Evolutionary conservation across 75 land plant genomes (phyloP).

Genomic region (Picea sitchensis): DNA sequence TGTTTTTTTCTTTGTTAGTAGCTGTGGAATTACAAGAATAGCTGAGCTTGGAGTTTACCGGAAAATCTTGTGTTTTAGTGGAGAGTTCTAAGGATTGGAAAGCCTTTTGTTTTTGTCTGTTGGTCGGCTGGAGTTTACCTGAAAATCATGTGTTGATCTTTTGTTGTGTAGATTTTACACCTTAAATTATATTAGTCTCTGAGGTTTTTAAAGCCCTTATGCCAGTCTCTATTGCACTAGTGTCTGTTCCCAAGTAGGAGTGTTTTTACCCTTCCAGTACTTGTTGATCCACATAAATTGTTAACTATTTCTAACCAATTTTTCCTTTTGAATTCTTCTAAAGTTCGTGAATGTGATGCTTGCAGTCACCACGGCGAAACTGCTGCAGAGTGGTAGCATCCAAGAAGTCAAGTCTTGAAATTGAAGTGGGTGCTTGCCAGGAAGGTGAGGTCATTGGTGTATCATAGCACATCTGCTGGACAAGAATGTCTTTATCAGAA

Average conservation of each 20-base stretch:
- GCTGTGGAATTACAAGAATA: background rate
- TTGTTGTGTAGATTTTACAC: background rate
- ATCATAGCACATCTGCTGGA: slow-evolving; percentile 10
- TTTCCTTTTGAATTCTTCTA: too few species aligned
- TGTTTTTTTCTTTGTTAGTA: background rate
- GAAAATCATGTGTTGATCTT: background rate
- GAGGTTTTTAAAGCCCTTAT: too few species aligned
- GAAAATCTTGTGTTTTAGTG: too few species aligned
- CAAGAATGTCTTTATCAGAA: background rate
- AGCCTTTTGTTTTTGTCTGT: background rate
- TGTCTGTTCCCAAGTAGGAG: background rate
- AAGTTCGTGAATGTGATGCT: too few species aligned
- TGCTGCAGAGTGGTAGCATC: slow-evolving; percentile 56
- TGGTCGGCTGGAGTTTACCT: background rate
- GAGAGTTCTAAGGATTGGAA: background rate
- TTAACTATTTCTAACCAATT: too few species aligned
- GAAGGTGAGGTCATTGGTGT: slow-evolving; percentile 56
- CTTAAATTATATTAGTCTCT: background rate
- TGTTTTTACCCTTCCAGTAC: background rate
- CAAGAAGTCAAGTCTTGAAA: slow-evolving; percentile 17
- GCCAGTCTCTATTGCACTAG: background rate
- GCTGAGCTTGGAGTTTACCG: too few species aligned
- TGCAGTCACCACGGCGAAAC: slow-evolving; percentile 64
- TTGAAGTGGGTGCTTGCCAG: slow-evolving; percentile 43
- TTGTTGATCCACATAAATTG: background rate